Percentiles rank a stretch among this genome's conserved stretches.
Evolutionary conservation across 2,329 filamentous ascomycete species (phyloP).

Genomic region (Amesomyces nigricolor): DNA sequence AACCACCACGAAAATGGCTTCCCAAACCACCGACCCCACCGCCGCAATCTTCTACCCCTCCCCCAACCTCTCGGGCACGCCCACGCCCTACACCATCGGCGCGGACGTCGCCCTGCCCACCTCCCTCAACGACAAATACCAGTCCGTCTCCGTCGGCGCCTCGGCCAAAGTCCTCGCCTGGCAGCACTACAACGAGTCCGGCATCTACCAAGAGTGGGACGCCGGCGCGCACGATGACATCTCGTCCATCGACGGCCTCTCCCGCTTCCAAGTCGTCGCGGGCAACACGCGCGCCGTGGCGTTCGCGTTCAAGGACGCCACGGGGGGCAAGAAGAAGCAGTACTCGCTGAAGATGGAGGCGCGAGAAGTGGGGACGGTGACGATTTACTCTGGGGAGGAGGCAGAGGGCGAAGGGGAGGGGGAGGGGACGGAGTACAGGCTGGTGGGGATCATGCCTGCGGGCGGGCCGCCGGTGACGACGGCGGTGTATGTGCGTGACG

Average conservation of each 20-base stretch:
- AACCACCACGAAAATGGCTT: neutral
- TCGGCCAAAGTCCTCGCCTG: slow-evolving; percentile 6
- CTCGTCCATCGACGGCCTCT: neutral
- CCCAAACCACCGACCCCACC: neutral
- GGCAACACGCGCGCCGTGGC: slow-evolving; percentile 3
- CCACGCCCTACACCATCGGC: neutral
- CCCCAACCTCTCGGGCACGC: neutral
- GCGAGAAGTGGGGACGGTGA: neutral
- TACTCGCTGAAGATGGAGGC: slow-evolving; percentile 10
- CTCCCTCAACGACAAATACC: slow-evolving; percentile 8
- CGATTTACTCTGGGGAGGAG: neutral
- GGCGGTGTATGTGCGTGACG: slow-evolving; percentile 3
- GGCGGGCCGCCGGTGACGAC: slow-evolving; percentile 8
- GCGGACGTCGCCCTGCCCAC: neutral
- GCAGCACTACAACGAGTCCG: slow-evolving; percentile 5
- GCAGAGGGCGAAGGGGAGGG: neutral
- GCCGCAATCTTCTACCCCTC: slow-evolving; percentile 5
- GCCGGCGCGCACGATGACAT: neutral
- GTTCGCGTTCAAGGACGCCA: slow-evolving; percentile 3
- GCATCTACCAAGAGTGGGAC: slow-evolving; percentile 3
- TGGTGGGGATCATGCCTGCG: slow-evolving; percentile 1
- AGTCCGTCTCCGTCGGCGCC: slow-evolving; percentile 3
- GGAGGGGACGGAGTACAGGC: neutral
- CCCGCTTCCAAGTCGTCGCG: slow-evolving; percentile 1
- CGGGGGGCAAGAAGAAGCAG: neutral